These are phyloP conservation scores for Phytophthora vignae DNA, from an alignment of 352 stramenopile genomes.

Conservation along the genomic window DNA sequence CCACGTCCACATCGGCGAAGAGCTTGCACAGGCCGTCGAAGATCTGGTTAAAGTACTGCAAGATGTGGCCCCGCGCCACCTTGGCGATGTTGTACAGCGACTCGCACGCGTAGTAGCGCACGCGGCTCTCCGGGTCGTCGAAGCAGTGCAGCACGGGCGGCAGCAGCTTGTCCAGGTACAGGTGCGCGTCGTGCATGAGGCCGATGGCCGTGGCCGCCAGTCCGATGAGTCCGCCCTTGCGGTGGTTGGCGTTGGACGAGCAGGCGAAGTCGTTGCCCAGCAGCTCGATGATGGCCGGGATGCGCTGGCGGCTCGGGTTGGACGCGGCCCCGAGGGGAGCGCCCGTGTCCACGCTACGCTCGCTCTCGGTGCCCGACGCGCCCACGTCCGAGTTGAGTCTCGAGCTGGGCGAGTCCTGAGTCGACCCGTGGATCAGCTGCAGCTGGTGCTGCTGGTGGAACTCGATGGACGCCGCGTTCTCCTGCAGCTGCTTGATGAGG, in stretches of 20 bases:
- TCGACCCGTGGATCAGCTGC: conserved; percentile 22
- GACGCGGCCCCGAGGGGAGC: neutral
- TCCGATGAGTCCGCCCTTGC: conserved; percentile 98
- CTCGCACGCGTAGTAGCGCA: conserved; percentile 99
- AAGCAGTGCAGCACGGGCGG: conserved; percentile 99
- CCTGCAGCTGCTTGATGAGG: conserved; percentile 97
- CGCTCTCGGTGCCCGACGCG: conserved; percentile 32
- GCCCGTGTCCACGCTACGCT: conserved; percentile 26
- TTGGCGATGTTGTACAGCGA: conserved; percentile 99
- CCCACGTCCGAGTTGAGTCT: conserved; percentile 18
- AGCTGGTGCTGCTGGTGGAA: conserved; percentile 70
- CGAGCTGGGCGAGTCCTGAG: conserved; percentile 14
- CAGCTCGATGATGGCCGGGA: conserved; percentile 96
- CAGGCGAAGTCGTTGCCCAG: conserved; percentile 98
- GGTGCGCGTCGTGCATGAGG: conserved; percentile 93
- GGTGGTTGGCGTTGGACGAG: conserved; percentile 98
- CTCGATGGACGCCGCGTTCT: conserved; percentile 89
- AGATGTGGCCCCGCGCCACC: conserved; percentile 93
- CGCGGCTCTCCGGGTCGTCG: conserved; percentile 98
- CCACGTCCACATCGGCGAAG: conserved; percentile 99
- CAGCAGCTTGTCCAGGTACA: conserved; percentile 95
- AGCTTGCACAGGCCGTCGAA: conserved; percentile 97
- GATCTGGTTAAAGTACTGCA: conserved; percentile 99
- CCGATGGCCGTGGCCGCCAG: conserved; percentile 98
- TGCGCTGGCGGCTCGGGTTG: conserved; percentile 77